Percentiles rank a stretch among this genome's conserved stretches.
These are phyloP conservation scores for Phytophthora sansomeana DNA, from an alignment of 352 stramenopile species.

Conservation along the genomic window DNA sequence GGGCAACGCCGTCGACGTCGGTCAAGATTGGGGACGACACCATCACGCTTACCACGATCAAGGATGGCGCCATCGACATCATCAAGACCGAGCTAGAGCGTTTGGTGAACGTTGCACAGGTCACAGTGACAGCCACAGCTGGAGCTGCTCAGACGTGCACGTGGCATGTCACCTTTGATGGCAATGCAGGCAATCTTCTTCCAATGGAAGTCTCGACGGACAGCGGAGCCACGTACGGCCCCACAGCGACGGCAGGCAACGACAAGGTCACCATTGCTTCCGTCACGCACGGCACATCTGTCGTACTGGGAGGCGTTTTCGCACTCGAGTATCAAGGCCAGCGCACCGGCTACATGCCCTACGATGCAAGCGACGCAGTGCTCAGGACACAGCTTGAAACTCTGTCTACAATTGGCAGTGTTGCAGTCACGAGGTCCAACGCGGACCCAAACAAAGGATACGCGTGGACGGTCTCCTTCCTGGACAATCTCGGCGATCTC, in stretches of 20 bases:
- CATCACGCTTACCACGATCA: slow-evolving; percentile 73
- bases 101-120: slow-evolving; percentile 89
- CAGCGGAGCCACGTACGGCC: slow-evolving; percentile 44
- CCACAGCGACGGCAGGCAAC: slow-evolving; percentile 32
- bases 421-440: slow-evolving; percentile 86
- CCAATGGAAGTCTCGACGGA: slow-evolving; percentile 64
- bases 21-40: slow-evolving; percentile 86
- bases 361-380: slow-evolving; percentile 87
- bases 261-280: slow-evolving; percentile 61
- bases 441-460: slow-evolving; percentile 94
- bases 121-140: slow-evolving; percentile 82
- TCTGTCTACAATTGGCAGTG: slow-evolving; percentile 89
- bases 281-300: slow-evolving; percentile 60
- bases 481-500: slow-evolving; percentile 91
- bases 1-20: slow-evolving; percentile 37
- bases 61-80: slow-evolving; percentile 90
- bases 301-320: slow-evolving; percentile 79
- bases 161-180: slow-evolving; percentile 95
- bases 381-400: slow-evolving; percentile 91
- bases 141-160: slow-evolving; percentile 80
- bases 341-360: slow-evolving; percentile 92
- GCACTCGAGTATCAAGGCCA: slow-evolving; percentile 90
- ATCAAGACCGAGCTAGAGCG: slow-evolving; percentile 95
- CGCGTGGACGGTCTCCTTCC: slow-evolving; percentile 94
- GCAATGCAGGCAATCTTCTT: slow-evolving; percentile 89